phyloP scores from a whole-genome alignment of 2,329 filamentous ascomycete genomes.

The Aspergillus terreus region DNA sequence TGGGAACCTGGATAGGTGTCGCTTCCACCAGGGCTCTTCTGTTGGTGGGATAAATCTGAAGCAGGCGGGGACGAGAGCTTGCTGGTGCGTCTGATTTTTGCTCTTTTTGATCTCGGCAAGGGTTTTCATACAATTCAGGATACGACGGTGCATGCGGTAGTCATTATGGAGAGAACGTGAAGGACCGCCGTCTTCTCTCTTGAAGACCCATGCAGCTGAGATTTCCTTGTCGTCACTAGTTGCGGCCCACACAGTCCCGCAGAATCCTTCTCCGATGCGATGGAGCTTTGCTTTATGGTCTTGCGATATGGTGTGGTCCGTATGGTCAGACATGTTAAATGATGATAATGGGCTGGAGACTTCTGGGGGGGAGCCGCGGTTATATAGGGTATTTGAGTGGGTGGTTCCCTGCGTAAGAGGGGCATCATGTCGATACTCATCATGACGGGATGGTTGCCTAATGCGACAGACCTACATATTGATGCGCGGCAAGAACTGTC shows the following conservation, averaged over 20 bases:
- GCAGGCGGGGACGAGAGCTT: constrained; percentile 20
- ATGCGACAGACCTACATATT: too few species aligned
- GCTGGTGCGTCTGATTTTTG: not conserved
- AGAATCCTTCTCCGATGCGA: constrained; percentile 28
- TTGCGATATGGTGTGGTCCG: too few species aligned
- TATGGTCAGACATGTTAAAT: too few species aligned
- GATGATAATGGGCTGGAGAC: too few species aligned
- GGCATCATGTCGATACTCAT: too few species aligned
- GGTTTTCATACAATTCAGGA: constrained; percentile 14
- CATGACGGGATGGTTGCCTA: too few species aligned
- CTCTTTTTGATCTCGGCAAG: not conserved
- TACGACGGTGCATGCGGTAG: constrained; percentile 26
- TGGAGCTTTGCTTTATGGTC: too few species aligned
- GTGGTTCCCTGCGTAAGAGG: too few species aligned
- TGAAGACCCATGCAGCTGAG: constrained; percentile 10
- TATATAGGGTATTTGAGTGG: too few species aligned
- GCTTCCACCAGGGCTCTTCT: constrained; percentile 25
- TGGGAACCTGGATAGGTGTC: constrained; percentile 24
- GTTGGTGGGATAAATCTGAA: constrained; percentile 19
- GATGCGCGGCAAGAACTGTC: too few species aligned
- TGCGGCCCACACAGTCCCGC: constrained; percentile 31
- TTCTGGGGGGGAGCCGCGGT: too few species aligned
- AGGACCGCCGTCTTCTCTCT: constrained; percentile 32
- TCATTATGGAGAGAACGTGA: constrained; percentile 28
- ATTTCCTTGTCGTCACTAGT: constrained; percentile 16